These are phyloP conservation scores for Iris macrosiphon DNA, from an alignment of 106 monocot genomes.

Conservation along the genomic window DNA sequence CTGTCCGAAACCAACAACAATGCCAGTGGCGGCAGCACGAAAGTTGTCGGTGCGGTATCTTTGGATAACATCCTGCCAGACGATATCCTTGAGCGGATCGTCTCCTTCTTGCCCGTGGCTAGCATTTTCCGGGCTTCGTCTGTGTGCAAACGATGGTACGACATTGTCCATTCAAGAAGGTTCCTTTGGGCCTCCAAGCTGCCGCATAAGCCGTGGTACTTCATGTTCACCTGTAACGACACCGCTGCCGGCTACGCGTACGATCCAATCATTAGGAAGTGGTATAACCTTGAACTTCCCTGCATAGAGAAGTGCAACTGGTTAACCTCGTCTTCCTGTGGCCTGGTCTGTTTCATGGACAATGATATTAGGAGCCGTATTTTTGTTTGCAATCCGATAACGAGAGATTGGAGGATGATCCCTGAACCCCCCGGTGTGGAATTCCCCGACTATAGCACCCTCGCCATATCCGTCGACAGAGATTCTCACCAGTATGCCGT, in stretches of 20 bases:
- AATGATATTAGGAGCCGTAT: conserved; percentile 48
- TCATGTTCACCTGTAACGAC: conserved; percentile 68
- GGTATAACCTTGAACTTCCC: conserved; percentile 65
- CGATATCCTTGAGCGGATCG: conserved; percentile 60
- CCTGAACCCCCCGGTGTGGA: conserved; percentile 36
- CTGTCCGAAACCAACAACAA: conserved; percentile 11
- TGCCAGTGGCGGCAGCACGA: too few relatives aligned
- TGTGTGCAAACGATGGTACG: conserved; percentile 69
- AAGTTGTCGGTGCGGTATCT: conserved; percentile 15
- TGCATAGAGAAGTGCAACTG: conserved; percentile 61
- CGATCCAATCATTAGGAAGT: conserved; percentile 54
- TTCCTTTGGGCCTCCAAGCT: conserved; percentile 11
- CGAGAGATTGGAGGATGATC: conserved; percentile 40
- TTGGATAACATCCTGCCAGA: conserved; percentile 51
- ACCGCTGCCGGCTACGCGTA: conserved; percentile 40
- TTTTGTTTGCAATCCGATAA: conserved; percentile 71
- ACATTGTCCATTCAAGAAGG: conserved; percentile 38
- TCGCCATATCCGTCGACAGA: conserved; percentile 34
- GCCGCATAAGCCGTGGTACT: conserved; percentile 78
- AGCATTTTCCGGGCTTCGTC: conserved; percentile 39
- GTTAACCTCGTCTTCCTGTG: conserved; percentile 53
- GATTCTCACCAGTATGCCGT: conserved; percentile 33
- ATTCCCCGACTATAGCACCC: conserved; percentile 53
- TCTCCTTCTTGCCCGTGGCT: conserved; percentile 46
- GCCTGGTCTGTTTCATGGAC: conserved; percentile 78